A percentile compares a stretch with the other conserved stretches of the same genome.
Evolutionary conservation across 495 filamentous ascomycete species (phyloP).

Genomic region (Amphirosellinia nigrospora): DNA sequence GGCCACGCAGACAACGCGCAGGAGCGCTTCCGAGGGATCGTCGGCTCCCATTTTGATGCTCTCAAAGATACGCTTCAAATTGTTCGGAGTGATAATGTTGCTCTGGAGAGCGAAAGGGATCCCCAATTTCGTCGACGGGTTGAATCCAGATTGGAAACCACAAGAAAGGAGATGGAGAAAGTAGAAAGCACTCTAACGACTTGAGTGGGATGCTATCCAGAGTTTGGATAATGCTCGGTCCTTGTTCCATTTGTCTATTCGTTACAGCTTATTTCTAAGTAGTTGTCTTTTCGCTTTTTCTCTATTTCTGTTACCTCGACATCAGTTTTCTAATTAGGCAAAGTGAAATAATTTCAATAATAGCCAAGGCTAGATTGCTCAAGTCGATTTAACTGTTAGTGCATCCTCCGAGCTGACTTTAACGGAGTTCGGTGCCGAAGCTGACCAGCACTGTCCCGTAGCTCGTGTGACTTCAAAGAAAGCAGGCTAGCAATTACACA

Average conservation of each 20-base stretch:
- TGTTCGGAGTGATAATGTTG: constrained; percentile 41
- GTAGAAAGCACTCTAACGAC: neutral
- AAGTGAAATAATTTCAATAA: neutral
- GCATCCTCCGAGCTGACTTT: too few species aligned
- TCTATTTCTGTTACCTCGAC: neutral
- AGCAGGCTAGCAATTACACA: too few species aligned
- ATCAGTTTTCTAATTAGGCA: neutral
- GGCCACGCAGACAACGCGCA: constrained; percentile 32
- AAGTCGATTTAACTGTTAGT: too few species aligned
- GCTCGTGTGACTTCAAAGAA: too few species aligned
- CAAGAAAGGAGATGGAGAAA: constrained; percentile 18
- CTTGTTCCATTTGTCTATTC: neutral
- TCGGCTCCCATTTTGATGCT: constrained; percentile 31
- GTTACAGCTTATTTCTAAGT: neutral
- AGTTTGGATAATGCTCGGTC: neutral
- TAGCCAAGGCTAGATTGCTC: neutral
- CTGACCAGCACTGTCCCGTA: too few species aligned
- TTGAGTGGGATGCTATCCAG: neutral
- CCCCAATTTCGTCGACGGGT: constrained; percentile 40
- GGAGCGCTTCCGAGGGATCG: constrained; percentile 23
- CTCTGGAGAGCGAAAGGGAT: constrained; percentile 42
- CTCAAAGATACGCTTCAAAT: constrained; percentile 40
- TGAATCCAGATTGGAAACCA: constrained; percentile 24
- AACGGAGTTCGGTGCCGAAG: too few species aligned
- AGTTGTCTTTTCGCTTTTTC: neutral